phyloP scores from a whole-genome alignment of 768 basidiomycete genomes.

The Thelephora ganbajun region DNA sequence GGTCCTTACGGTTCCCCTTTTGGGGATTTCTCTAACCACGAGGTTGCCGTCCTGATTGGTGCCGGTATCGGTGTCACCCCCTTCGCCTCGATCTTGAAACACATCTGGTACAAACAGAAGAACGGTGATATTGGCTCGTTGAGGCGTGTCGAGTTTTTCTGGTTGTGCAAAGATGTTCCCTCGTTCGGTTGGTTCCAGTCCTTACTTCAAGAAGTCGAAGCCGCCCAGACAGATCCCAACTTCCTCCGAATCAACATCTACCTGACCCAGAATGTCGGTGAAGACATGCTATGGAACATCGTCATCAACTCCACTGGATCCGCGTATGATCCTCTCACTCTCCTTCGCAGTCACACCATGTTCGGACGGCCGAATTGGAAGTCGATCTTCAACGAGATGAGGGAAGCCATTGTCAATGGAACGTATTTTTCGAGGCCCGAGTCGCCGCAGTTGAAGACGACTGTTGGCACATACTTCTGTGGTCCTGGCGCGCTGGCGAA shows the following conservation, averaged over 20 bases:
- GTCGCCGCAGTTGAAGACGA: constrained; percentile 69
- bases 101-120: constrained; percentile 90
- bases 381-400: constrained; percentile 61
- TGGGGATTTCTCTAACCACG: constrained; percentile 75
- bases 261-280: constrained; percentile 71
- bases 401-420: constrained; percentile 67
- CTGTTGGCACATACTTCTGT: constrained; percentile 84
- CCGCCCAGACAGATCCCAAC: constrained; percentile 80
- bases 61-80: constrained; percentile 95
- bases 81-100: constrained; percentile 88
- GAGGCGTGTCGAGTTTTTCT: constrained; percentile 87
- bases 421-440: constrained; percentile 70
- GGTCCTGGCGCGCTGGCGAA: constrained; percentile 68
- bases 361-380: constrained; percentile 93
- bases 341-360: constrained; percentile 78
- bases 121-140: constrained; percentile 64
- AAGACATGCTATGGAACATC: constrained; percentile 88
- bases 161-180: constrained; percentile 85
- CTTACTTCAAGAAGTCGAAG: constrained; percentile 77
- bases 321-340: constrained; percentile 79
- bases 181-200: constrained; percentile 97
- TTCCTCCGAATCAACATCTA: constrained; percentile 89
- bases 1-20: constrained; percentile 91
- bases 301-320: constrained; percentile 77
- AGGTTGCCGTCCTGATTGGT: constrained; percentile 85